phyloP scores from a whole-genome alignment of 768 basidiomycete species.

The Phanerodontia chrysosporium region DNA sequence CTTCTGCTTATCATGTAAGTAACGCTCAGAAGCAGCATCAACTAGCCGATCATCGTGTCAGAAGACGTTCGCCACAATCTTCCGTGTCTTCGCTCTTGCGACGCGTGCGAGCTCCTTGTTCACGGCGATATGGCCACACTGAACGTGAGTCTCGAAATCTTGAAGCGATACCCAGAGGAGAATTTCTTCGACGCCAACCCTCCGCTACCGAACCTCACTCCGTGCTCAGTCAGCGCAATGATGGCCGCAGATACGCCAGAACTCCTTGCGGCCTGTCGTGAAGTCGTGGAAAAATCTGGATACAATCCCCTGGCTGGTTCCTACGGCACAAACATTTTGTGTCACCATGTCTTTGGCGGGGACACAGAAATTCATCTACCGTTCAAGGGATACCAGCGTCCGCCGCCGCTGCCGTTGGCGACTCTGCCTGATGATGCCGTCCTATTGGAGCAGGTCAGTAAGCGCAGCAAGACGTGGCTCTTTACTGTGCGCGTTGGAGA shows the following conservation, averaged over 20 bases:
- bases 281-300: background rate
- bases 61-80: too few relatives aligned
- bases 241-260: background rate
- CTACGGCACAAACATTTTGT: slow-evolving; percentile 4
- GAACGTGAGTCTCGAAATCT: background rate
- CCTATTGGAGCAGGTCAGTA: background rate
- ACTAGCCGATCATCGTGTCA: too few relatives aligned
- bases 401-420: background rate
- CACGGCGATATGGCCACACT: background rate
- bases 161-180: slow-evolving; percentile 1
- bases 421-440: background rate
- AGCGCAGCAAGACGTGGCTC: too few relatives aligned
- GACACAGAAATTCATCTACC: too few relatives aligned
- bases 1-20: too few relatives aligned
- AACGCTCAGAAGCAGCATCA: too few relatives aligned
- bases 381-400: background rate
- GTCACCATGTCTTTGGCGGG: too few relatives aligned
- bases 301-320: background rate
- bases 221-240: background rate
- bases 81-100: too few relatives aligned
- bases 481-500: too few relatives aligned
- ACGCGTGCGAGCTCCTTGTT: too few relatives aligned
- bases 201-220: background rate
- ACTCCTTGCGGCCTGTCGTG: background rate
- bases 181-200: background rate